These are phyloP conservation scores for Chytriomyces confervae DNA, from an alignment of 192 early-diverging fungal genomes.

Conservation along the genomic window DNA sequence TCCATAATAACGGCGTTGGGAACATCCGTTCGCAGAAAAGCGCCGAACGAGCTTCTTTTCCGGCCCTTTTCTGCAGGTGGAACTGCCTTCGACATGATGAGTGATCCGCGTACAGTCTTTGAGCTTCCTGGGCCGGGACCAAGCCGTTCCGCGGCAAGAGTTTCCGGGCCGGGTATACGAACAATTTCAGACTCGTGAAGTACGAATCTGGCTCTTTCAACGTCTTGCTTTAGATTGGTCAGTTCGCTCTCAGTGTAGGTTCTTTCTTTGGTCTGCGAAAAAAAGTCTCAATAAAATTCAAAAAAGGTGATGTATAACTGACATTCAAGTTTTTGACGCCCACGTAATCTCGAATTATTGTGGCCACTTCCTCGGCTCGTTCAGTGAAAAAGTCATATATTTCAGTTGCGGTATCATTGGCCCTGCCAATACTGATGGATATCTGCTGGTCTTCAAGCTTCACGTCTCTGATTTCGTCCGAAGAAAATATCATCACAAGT, in stretches of 20 bases:
- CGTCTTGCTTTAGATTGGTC: conserved; percentile 39
- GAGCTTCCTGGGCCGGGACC: conserved; percentile 18
- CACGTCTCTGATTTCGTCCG: conserved; percentile 45
- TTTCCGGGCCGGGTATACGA: conserved; percentile 48
- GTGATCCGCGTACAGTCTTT: conserved; percentile 25
- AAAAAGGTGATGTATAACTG: not conserved
- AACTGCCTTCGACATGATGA: conserved; percentile 25
- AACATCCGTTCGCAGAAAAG: conserved; percentile 15
- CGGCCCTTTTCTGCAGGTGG: not conserved
- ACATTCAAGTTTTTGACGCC: conserved; percentile 38
- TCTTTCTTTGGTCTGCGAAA: conserved; percentile 33
- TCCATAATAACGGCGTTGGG: conserved; percentile 3
- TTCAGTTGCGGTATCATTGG: conserved; percentile 41
- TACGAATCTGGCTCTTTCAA: conserved; percentile 36
- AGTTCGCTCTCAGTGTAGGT: conserved; percentile 37
- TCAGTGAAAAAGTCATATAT: conserved; percentile 50
- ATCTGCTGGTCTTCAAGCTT: conserved; percentile 39
- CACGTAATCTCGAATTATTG: conserved; percentile 53
- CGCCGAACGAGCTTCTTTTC: conserved; percentile 19
- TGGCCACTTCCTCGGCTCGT: conserved; percentile 53
- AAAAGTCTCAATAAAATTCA: not conserved
- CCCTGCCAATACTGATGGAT: conserved; percentile 33
- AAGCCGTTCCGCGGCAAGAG: conserved; percentile 23
- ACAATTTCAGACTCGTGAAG: conserved; percentile 47
- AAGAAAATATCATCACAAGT: conserved; percentile 46